A percentile compares a stretch with the other conserved stretches of the same genome.
Evolutionary conservation across 2,329 filamentous ascomycete species (phyloP).

Genomic region (Beauveria scarabaeidicola): DNA sequence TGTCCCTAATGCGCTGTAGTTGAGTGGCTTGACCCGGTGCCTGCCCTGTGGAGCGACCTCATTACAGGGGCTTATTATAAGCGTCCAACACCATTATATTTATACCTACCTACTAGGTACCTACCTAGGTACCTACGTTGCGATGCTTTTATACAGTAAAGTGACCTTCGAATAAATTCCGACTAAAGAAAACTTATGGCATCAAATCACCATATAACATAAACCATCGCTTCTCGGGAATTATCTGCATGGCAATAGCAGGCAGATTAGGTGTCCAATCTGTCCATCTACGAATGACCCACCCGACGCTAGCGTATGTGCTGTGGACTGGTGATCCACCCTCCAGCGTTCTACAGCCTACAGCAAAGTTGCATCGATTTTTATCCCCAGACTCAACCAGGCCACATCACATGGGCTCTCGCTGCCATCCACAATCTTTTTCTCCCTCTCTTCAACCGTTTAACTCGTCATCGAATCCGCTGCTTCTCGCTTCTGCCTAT

Average conservation of each 20-base stretch:
- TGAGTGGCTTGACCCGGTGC: slow-evolving; percentile 5
- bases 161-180: no score
- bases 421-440: slow-evolving; percentile 9
- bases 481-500: neutral
- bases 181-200: no score
- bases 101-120: no score
- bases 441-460: neutral
- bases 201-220: no score
- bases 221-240: no score
- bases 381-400: slow-evolving; percentile 8
- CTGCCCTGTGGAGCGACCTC: neutral
- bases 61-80: neutral
- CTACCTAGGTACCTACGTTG: no score
- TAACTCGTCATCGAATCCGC: neutral
- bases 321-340: slow-evolving; percentile 9
- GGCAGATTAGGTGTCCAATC: no score
- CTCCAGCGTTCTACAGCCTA: neutral
- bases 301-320: no score
- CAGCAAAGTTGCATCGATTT: slow-evolving; percentile 9
- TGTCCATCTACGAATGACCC: no score
- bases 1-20: neutral
- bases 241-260: no score
- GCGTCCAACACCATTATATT: no score
- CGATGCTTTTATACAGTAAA: no score
- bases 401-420: slow-evolving; percentile 10